A percentile compares a stretch with the other conserved stretches of the same genome.
phyloP scores from a whole-genome alignment of 2,329 filamentous ascomycete genomes.

The Elsinoe batatas region DNA sequence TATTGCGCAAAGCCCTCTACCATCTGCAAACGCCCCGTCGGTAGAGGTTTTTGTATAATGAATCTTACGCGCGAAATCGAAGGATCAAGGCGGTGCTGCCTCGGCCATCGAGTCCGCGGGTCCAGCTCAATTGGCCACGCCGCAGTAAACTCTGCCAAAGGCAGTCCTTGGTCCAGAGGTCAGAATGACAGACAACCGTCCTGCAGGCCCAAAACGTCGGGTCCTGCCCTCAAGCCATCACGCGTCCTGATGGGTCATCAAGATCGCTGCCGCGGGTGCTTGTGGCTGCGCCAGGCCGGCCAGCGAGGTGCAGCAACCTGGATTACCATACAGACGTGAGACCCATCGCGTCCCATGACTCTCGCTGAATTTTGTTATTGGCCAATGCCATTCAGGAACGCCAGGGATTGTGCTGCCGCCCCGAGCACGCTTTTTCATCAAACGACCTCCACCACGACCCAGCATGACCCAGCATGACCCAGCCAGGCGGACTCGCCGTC shows the following conservation, averaged over 20 bases:
- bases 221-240: not conserved
- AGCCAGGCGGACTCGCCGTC: not conserved
- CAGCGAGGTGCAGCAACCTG: constrained; percentile 9
- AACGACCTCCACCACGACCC: not conserved
- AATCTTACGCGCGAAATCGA: not conserved
- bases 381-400: not conserved
- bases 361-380: constrained; percentile 3
- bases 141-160: not conserved
- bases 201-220: constrained; percentile 7
- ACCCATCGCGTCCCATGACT: constrained; percentile 6
- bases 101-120: not conserved
- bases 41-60: not conserved
- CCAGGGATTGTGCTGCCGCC: constrained; percentile 2
- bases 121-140: not conserved
- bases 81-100: not conserved
- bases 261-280: not conserved
- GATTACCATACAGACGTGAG: constrained; percentile 8
- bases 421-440: not conserved
- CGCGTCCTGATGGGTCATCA: constrained; percentile 1
- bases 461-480: not conserved
- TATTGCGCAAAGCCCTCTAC: constrained; percentile 1
- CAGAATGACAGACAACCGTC: constrained; percentile 1
- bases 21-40: not conserved
- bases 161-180: not conserved
- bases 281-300: constrained; percentile 11